Evolutionary conservation across 192 early-diverging fungal genomes (phyloP).

Genomic region (Coemansia sp.): DNA sequence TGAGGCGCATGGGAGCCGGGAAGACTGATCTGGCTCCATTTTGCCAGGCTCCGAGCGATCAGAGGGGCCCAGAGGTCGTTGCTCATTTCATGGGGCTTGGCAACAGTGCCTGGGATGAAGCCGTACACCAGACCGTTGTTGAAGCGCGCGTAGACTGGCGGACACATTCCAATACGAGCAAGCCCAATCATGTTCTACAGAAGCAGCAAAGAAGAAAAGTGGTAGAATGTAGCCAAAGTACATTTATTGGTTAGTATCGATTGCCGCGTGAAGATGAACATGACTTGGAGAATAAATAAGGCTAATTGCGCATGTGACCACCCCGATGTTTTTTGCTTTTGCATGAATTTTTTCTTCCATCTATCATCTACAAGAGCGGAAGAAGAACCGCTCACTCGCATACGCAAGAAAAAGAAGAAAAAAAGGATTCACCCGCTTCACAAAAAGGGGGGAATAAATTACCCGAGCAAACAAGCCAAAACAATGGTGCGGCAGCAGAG

Average conservation of each 20-base stretch:
- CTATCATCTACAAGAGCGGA: too few relatives aligned
- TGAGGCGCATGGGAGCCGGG: constrained; percentile 45
- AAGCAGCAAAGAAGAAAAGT: not conserved
- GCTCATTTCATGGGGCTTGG: constrained; percentile 74
- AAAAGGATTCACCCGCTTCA: too few relatives aligned
- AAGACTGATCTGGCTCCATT: constrained; percentile 77
- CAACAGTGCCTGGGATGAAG: constrained; percentile 73
- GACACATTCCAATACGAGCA: constrained; percentile 67
- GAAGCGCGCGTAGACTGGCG: constrained; percentile 82
- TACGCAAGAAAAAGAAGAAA: too few relatives aligned
- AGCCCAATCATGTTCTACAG: constrained; percentile 78
- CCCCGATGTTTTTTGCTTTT: not conserved
- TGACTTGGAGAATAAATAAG: too few relatives aligned
- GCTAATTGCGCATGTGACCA: too few relatives aligned
- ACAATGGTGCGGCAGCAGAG: not conserved
- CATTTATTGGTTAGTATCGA: not conserved
- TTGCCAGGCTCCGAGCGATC: constrained; percentile 74
- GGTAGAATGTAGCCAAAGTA: not conserved
- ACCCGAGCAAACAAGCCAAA: not conserved
- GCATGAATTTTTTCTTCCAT: too few relatives aligned
- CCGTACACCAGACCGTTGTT: constrained; percentile 94
- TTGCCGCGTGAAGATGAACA: too few relatives aligned
- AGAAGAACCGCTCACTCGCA: not conserved
- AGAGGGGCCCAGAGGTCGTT: constrained; percentile 69
- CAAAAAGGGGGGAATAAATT: not conserved